Base-by-base conservation (phyloP, 129 eudicot genomes). In the Dittrichia graveolens region DNA sequence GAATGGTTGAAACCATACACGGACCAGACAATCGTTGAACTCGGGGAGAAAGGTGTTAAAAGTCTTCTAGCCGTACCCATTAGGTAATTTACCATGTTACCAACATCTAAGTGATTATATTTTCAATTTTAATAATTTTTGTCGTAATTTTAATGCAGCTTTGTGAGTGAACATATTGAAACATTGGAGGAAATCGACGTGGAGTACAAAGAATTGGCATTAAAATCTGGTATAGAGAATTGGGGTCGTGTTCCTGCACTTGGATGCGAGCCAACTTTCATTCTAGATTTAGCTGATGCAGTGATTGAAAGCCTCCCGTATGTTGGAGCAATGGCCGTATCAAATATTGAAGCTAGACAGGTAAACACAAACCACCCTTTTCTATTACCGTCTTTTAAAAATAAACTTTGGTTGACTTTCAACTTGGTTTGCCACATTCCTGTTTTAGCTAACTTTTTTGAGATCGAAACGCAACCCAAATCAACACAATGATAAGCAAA, bases 181-280 rank as follows among this genome's bases (percentile, higher is more conserved):
- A 93, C 98, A 37, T 64, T 93, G 67, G 98, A 93, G 74, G 98
- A 93, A 85, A 93, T 93, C 56, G 98, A 93, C 43, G 98, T 93
- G n/a, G 98, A 93, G 68, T 93, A 93, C 89, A 93, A 93, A 80
- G 96, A 93, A 78, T 79, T 93, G 68, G 98, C 98, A 59, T 70
- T 93, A 46, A 78, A 89, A 79, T 93, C 98, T 43, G 98, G 98
- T 13, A 82, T 93, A 80, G 80, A 89, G 84, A 86, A 87, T 38
- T 93, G 98, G 98, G 96, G 98, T 12, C 96, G 98, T 14, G 98
- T 93, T 67, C 98, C 98, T 87, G 98, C 98, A 14, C 82, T 93
- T 58, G 96, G 96, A 48, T 87, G 95, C 71, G 94, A 93, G 61
- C 89, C 98, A 44, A 87, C 95, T 57, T 93, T 93, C 80, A 93